Conservation (phyloP, 2,329 filamentous ascomycete genomes). For the Diaporthe humulicola region DNA sequence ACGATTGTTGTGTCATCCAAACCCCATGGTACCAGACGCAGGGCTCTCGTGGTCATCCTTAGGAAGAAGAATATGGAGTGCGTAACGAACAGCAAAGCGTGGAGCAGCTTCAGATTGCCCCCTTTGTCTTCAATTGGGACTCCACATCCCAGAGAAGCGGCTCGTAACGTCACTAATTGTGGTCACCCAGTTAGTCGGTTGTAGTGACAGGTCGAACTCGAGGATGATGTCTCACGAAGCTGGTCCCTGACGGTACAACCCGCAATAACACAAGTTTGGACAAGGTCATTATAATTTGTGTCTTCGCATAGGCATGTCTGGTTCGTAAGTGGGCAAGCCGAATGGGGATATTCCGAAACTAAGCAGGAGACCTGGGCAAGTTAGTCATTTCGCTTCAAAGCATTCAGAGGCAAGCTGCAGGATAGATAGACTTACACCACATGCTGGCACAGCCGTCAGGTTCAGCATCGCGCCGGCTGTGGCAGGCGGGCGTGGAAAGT, state of each 20-base stretch:
- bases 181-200: background rate
- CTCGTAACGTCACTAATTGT: constrained; percentile 12
- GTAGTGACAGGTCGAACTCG: background rate
- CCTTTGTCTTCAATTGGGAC: background rate
- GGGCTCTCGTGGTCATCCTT: constrained; percentile 52
- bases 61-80: constrained; percentile 52
- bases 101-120: background rate
- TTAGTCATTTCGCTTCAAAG: background rate
- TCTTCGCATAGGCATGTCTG: constrained; percentile 30
- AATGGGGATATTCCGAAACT: background rate
- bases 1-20: constrained; percentile 53
- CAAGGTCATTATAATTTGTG: background rate
- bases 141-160: constrained; percentile 13
- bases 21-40: constrained; percentile 46
- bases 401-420: background rate
- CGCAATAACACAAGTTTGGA: constrained; percentile 22
- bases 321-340: constrained; percentile 20
- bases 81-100: constrained; percentile 46
- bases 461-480: constrained; percentile 25
- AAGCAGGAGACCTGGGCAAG: constrained; percentile 22
- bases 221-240: constrained; percentile 17
- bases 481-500: background rate
- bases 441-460: constrained; percentile 28
- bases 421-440: constrained; percentile 26
- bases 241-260: constrained; percentile 23